Evolutionary conservation across 2,329 filamentous ascomycete species (phyloP).

Genomic region (Dactylellina sp.): DNA sequence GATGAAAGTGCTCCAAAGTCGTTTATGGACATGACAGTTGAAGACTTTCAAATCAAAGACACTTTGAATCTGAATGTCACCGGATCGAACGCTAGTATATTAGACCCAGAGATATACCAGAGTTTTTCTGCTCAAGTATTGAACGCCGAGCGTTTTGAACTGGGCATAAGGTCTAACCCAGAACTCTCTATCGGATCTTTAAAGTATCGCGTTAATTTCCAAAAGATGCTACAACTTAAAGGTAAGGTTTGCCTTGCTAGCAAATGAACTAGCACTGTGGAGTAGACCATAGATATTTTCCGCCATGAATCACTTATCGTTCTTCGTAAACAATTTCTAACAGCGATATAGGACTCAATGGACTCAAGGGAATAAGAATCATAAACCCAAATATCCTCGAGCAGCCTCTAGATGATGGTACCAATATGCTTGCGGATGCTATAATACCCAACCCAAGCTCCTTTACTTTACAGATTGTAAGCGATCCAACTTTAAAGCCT

Average conservation of each 20-base stretch:
- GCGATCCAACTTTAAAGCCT: constrained; percentile 58
- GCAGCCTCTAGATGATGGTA: constrained; percentile 64
- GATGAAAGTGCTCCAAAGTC: constrained; percentile 25
- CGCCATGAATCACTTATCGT: too few relatives aligned
- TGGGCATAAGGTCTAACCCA: constrained; percentile 69
- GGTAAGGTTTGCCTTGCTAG: constrained; percentile 61
- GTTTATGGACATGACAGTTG: constrained; percentile 69
- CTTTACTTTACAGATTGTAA: constrained; percentile 73
- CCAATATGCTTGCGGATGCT: constrained; percentile 72
- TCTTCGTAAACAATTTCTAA: not conserved
- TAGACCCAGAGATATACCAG: constrained; percentile 67
- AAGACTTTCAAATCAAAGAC: constrained; percentile 67
- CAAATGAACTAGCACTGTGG: too few relatives aligned
- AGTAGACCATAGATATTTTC: too few relatives aligned
- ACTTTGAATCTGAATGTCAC: constrained; percentile 68
- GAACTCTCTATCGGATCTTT: constrained; percentile 67
- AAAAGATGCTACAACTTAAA: constrained; percentile 69
- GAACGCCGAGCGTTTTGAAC: constrained; percentile 67
- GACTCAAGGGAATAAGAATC: constrained; percentile 70
- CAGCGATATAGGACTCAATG: constrained; percentile 63
- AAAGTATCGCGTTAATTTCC: constrained; percentile 68
- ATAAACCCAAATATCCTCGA: constrained; percentile 67
- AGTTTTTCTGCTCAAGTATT: constrained; percentile 71
- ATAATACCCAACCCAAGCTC: constrained; percentile 74
- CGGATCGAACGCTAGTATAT: constrained; percentile 66